Base-by-base conservation (phyloP, 164 flowering plant genomes). In the Vitis amurensis region DNA sequence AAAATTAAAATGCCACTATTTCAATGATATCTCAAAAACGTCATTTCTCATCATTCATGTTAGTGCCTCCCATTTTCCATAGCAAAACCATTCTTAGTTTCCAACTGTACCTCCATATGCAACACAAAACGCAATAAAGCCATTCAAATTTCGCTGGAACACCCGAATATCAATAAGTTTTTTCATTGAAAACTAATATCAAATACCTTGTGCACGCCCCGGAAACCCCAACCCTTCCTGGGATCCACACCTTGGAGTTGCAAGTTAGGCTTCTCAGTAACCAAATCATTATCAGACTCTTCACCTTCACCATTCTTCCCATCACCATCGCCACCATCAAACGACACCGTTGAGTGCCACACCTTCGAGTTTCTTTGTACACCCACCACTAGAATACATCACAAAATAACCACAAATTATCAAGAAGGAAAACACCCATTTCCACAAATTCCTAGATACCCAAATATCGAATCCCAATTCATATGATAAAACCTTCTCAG, bases 151-250 rank as follows among this genome's bases (percentile, higher is more conserved):
- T 11, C 1, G 29, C 44, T 11, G n/a, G 16, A 59, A 44, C 31
- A 57, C 23, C 3, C 59, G 49, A 55, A 49, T 11, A 56, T 66
- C 9, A 23, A 23, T 23, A 23, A 23, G 27, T 15, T 29, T 17
- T 29, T 50, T 12, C 68, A 49, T 23, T 69, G 59, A 73, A 59
- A 29, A 71, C 11, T 17, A 53, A 60, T n/a, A 69, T 29, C 56
- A 71, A 74, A 77, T 86, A 95, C 99, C 97, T 87, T 91, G 74
- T 95, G 99, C 23, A 95, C 99, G 55, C 99, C 99, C 58, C 99
- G 87, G 64, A 81, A 91, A 27, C 76, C 84, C 99, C 99, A 93
- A 29, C 98, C 99, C 69, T 74, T 87, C 62, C 73, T 80, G 30
- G 99, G 99, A 80, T 91, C 91, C 31, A 95, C 99, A 23, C 94